Conservation (phyloP, 1,139 yeast genomes). For the Pneumocystis sp. region DNA sequence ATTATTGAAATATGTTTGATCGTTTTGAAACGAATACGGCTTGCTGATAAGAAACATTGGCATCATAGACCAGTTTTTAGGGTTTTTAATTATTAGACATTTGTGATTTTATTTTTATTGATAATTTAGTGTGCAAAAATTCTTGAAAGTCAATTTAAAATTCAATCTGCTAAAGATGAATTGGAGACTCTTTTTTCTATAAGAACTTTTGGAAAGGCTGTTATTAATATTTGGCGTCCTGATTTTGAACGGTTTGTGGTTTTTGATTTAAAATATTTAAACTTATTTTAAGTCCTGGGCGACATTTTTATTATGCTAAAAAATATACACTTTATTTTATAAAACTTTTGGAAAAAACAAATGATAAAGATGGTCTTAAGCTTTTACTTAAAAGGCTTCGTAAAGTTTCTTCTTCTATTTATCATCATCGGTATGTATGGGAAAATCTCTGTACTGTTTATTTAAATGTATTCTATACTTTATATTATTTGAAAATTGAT, state of each 20-base stretch:
- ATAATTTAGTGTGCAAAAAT: constrained; percentile 16
- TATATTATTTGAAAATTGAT: neutral
- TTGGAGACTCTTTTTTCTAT: constrained; percentile 50
- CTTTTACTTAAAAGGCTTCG: constrained; percentile 55
- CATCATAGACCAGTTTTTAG: constrained; percentile 74
- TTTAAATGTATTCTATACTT: neutral
- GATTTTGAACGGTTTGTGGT: constrained; percentile 45
- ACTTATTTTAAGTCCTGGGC: constrained; percentile 43
- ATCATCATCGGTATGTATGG: constrained; percentile 2
- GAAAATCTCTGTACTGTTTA: neutral
- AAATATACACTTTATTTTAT: constrained; percentile 55
- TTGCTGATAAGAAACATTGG: constrained; percentile 73
- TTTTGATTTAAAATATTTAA: neutral
- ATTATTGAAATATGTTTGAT: constrained; percentile 26
- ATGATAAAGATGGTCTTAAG: constrained; percentile 47
- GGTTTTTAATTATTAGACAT: constrained; percentile 52
- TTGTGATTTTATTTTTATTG: constrained; percentile 38
- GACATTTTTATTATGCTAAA: constrained; percentile 66
- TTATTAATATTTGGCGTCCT: constrained; percentile 86
- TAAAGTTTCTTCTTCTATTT: constrained; percentile 29
- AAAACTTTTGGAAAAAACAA: constrained; percentile 37
- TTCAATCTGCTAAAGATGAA: constrained; percentile 39
- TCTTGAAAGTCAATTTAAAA: neutral
- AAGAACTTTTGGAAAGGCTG: constrained; percentile 52
- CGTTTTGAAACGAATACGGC: constrained; percentile 27